Base-by-base conservation (phyloP, 768 basidiomycete species). In the Pulveroboletus sp. region DNA sequence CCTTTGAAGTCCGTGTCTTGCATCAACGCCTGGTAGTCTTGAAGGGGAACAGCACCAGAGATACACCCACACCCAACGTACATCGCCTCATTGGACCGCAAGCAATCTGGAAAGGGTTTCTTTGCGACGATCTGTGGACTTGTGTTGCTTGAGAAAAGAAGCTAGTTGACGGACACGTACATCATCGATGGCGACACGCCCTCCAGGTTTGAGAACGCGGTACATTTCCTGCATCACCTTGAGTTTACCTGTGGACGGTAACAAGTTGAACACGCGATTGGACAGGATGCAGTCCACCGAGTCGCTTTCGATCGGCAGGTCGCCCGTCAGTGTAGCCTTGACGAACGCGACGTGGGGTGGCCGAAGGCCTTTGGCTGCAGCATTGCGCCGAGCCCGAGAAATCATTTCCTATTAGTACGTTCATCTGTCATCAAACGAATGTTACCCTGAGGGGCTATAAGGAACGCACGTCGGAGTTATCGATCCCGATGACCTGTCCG, bases 231-330 rank as follows among this genome's bases (percentile, higher is more conserved):
- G 71, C 42, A 81, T 59, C 6, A 76, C 55, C n/a, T 45, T 60
- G 5, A 55, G 60, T 55, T 78, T 82, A 3, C 71, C 75, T 11
- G 66, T 59, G 0, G 46, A 46, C 0, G 79, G 74, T 6, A 82
- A 56, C 2, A 79, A 60, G 56, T 81, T 80, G 58, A 82, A 61
- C 4, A 81, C 78, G 47, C 81, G 81, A 58, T 80, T 83, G 6
- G 80, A 81, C 7, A 81, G 54, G 14, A 84, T 65, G 50, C 78
- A 81, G 53, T 83, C 78, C n/a, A 81, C 70, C 0, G 78, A 71
- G 46, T 69, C 61, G 5, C 75, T 70, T 37, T 66, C 61, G 47
- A 83, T 71, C 1, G 81, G 82, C 2, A 82, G 64, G 6, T 73
- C 59, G 17, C 74, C 71, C 0, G 71, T 70, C 24, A 79, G 59